Evolutionary conservation across 106 monocot genomes (phyloP).

Genomic region (Platanthera guangdongensis): DNA sequence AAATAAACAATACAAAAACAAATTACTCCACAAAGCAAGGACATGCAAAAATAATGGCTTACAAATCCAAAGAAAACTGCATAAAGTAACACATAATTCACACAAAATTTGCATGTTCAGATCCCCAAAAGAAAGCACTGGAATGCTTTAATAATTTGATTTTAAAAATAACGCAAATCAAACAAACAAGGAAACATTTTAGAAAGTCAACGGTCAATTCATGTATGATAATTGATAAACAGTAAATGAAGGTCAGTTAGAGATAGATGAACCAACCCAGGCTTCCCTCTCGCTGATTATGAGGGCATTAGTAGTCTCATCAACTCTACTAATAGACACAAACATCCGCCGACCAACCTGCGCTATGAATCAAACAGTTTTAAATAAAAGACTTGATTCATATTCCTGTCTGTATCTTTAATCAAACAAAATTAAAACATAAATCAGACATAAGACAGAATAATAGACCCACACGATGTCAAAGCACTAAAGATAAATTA

Average conservation of each 20-base stretch:
- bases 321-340: constrained; percentile 61
- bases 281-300: constrained; percentile 93
- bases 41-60: background rate
- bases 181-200: background rate
- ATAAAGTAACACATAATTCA: background rate
- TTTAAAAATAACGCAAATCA: background rate
- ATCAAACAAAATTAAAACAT: background rate
- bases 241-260: background rate
- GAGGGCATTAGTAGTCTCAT: constrained; percentile 72
- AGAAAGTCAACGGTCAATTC: background rate
- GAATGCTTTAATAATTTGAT: background rate
- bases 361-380: constrained; percentile 13
- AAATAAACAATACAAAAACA: background rate
- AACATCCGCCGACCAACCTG: constrained; percentile 63
- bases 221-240: background rate
- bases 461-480: background rate
- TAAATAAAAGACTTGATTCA: constrained; percentile 5
- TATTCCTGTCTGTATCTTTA: background rate
- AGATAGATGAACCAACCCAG: constrained; percentile 51
- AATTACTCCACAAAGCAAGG: background rate
- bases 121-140: background rate
- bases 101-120: background rate
- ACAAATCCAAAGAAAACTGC: background rate
- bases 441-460: background rate
- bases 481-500: background rate